Base-by-base conservation (phyloP, 1,284 basidiomycete species). In the Irpex sp. region DNA sequence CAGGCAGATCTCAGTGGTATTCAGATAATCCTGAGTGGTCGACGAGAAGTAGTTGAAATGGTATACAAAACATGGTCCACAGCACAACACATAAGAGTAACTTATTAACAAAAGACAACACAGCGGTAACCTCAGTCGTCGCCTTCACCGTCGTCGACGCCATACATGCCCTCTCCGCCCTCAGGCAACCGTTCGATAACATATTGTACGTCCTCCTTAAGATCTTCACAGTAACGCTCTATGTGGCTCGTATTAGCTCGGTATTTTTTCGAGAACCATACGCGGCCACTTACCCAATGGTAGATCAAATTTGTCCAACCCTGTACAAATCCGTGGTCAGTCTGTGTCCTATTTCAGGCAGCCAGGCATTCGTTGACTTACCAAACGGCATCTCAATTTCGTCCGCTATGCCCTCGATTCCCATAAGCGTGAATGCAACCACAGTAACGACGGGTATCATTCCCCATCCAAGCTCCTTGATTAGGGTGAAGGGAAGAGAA, bases 351-450 rank as follows among this genome's bases (percentile, higher is more conserved):
- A n/a, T n/a, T n/a, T n/a, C n/a, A n/a, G n/a, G n/a, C n/a, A n/a
- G n/a, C n/a, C n/a, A n/a, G n/a, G n/a, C n/a, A n/a, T n/a, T n/a
- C n/a, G n/a, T n/a, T n/a, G n/a, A 74, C 80, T 61, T 64, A 87
- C 87, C 89, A 64, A 90, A 91, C 2, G 94, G 94, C 87, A 91
- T 91, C 72, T 96, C 94, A 65, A 95, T 92, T 74, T 94, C 88
- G 64, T 94, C 88, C 0, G 93, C 93, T 64, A 96, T 95, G 9
- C 93, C 93, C 75, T 96, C 94, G 59, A 96, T 90, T 10, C 93
- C 94, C 88, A 94, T 94, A 64, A 96, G 82, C 4, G 91, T 94
- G 75, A 96, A 93, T 12, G 91, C 88, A 36, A 93, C 88, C 3
- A 90, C 85, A 21, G 90, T 91, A 9, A 92, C 86, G 35, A 95